These are phyloP conservation scores for Saprolegnia diclina DNA, from an alignment of 352 stramenopile species.

Conservation along the genomic window DNA sequence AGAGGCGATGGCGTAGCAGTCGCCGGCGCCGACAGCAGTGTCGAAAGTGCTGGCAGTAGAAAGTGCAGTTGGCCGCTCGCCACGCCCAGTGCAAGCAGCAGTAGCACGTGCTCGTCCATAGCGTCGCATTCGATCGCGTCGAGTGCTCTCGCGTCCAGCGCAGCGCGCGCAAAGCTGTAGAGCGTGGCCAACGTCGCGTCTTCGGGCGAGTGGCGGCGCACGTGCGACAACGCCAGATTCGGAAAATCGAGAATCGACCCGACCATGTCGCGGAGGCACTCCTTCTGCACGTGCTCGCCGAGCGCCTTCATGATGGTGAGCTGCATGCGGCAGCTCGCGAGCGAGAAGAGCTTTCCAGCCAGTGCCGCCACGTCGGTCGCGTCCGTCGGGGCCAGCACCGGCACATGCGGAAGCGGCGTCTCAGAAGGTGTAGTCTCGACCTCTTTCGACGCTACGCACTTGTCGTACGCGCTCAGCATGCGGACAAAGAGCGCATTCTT, in stretches of 20 bases:
- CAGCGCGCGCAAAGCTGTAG: conserved; percentile 2
- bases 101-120: conserved; percentile 15
- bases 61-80: conserved; percentile 14
- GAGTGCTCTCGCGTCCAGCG: background rate
- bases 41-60: background rate
- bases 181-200: conserved; percentile 17
- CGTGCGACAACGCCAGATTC: conserved; percentile 5
- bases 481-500: conserved; percentile 10
- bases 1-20: background rate
- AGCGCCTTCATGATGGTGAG: conserved; percentile 20
- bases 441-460: background rate
- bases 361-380: background rate
- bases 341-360: conserved; percentile 15
- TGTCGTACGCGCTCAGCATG: conserved; percentile 18
- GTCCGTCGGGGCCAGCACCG: background rate
- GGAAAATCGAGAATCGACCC: conserved; percentile 22
- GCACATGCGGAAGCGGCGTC: background rate
- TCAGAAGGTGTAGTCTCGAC: background rate
- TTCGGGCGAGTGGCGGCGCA: background rate
- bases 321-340: conserved; percentile 22
- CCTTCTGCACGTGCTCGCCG: background rate
- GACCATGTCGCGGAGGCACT: conserved; percentile 15
- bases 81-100: conserved; percentile 7
- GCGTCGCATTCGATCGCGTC: background rate
- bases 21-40: background rate